Percentiles rank a stretch among this genome's conserved stretches.
These are phyloP conservation scores for Candida nitratophila DNA, from an alignment of 805 yeast species.

Conservation along the genomic window DNA sequence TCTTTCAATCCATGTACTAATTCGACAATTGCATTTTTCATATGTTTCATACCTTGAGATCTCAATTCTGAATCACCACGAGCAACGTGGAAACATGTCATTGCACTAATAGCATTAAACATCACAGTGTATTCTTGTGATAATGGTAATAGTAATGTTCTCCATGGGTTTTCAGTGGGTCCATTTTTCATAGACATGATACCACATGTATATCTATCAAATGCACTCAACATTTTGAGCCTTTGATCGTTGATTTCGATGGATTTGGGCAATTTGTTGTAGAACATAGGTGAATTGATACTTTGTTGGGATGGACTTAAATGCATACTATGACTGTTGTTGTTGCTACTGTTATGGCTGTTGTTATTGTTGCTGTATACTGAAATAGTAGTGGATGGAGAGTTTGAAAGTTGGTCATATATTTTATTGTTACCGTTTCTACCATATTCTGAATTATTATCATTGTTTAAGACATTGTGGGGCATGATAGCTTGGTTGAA, in stretches of 20 bases:
- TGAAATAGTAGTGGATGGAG: neutral
- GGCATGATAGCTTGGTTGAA: constrained; percentile 3
- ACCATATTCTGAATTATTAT: neutral
- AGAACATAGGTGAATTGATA: neutral
- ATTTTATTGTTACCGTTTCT: neutral
- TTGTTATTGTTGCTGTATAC: neutral
- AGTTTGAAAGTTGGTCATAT: neutral
- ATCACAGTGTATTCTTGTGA: constrained; percentile 49
- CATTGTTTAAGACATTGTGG: neutral
- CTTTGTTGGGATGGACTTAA: constrained; percentile 12
- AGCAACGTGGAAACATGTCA: constrained; percentile 57
- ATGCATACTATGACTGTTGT: constrained; percentile 10
- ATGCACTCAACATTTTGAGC: constrained; percentile 26
- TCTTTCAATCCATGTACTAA: constrained; percentile 48
- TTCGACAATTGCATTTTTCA: constrained; percentile 54
- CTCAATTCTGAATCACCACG: constrained; percentile 37
- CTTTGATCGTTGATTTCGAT: constrained; percentile 22
- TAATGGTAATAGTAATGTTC: constrained; percentile 47
- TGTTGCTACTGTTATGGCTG: neutral
- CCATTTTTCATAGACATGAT: constrained; percentile 62
- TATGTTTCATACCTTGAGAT: constrained; percentile 45
- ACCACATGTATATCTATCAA: constrained; percentile 40
- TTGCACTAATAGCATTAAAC: constrained; percentile 56
- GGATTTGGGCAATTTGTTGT: constrained; percentile 10
- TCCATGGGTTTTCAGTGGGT: constrained; percentile 63